Percentiles rank a stretch among this genome's conserved stretches.
phyloP scores from a whole-genome alignment of 179 eudicot species.

The Amaranthus tricolor region DNA sequence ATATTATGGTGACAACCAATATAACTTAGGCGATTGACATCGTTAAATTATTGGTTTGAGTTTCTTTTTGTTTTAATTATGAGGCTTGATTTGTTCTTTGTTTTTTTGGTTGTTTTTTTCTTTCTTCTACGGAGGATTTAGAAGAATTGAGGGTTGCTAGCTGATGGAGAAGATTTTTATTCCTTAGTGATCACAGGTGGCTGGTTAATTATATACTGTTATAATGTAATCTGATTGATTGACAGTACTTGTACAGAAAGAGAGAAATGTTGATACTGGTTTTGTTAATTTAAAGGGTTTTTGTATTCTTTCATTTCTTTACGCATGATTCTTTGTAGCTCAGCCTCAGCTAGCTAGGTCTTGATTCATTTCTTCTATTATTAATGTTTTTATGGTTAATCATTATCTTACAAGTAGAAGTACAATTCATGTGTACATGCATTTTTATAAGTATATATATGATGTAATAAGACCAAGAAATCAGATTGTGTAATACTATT shows the following conservation, averaged over 20 bases:
- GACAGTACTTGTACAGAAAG: constrained; percentile 21
- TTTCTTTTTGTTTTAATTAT: background rate
- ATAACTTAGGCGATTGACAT: background rate
- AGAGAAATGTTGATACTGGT: constrained; percentile 7
- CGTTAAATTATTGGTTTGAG: constrained; percentile 28
- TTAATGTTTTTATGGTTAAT: too few species aligned
- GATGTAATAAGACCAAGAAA: too few species aligned
- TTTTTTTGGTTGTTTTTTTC: background rate
- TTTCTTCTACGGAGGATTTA: constrained; percentile 6
- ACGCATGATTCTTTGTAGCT: constrained; percentile 26
- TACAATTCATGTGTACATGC: too few species aligned
- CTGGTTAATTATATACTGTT: constrained; percentile 13
- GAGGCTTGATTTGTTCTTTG: background rate
- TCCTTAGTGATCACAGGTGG: background rate
- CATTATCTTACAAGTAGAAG: too few species aligned
- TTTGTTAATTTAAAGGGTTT: constrained; percentile 27
- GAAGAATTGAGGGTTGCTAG: constrained; percentile 14
- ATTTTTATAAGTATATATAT: too few species aligned
- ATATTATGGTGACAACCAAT: constrained; percentile 20
- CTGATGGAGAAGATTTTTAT: constrained; percentile 15
- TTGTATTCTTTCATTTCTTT: constrained; percentile 25
- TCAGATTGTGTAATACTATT: too few species aligned
- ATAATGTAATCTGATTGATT: constrained; percentile 11
- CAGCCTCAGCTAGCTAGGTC: constrained; percentile 13
- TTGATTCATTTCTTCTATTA: background rate